Evolutionary conservation across 306 rosid species (phyloP).

Genomic region (Chamaecrista fasciculata): DNA sequence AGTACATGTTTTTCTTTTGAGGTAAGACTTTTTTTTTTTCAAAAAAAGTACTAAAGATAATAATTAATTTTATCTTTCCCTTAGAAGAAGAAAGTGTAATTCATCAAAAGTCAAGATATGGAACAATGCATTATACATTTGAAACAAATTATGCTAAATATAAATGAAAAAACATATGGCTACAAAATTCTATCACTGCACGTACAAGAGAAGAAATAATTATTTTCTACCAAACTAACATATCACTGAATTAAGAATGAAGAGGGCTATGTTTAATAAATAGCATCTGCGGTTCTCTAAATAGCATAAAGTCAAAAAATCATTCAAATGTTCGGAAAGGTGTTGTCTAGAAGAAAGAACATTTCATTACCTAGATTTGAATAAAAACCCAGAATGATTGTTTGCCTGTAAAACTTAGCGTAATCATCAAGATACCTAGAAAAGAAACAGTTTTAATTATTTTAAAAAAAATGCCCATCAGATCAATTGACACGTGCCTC

Average conservation of each 20-base stretch:
- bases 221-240: constrained; percentile 15
- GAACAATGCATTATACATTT: background rate
- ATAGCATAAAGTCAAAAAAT: no score
- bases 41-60: no score
- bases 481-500: background rate
- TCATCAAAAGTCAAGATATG: no score
- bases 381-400: constrained; percentile 66
- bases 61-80: no score
- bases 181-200: constrained; percentile 11
- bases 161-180: constrained; percentile 20
- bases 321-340: constrained; percentile 7
- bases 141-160: constrained; percentile 25
- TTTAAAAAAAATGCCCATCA: constrained; percentile 9
- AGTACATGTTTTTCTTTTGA: no score
- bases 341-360: constrained; percentile 10
- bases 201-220: background rate
- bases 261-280: constrained; percentile 1
- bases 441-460: constrained; percentile 27
- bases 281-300: no score
- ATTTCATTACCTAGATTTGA: constrained; percentile 66
- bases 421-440: constrained; percentile 71
- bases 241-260: background rate
- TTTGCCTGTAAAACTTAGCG: constrained; percentile 81
- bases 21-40: no score
- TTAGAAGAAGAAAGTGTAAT: no score